phyloP scores from a whole-genome alignment of 2,329 filamentous ascomycete genomes.

The Teratosphaeria pseudoeucalypti region DNA sequence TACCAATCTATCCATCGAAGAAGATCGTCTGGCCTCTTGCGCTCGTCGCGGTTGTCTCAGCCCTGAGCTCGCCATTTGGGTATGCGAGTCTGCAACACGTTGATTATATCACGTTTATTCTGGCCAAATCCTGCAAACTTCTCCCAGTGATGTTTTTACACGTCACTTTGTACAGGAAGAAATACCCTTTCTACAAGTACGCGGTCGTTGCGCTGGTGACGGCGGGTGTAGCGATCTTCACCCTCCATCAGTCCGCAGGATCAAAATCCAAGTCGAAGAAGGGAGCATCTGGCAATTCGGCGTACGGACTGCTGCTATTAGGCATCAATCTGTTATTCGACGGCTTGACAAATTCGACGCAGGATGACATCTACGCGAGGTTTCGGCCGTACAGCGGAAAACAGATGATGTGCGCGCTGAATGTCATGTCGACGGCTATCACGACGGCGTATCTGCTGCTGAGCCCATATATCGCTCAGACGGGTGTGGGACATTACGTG shows the following conservation, averaged over 20 bases:
- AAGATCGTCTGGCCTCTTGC: slow-evolving; percentile 67
- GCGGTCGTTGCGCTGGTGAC: slow-evolving; percentile 85
- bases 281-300: slow-evolving; percentile 43
- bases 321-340: slow-evolving; percentile 89
- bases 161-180: slow-evolving; percentile 77
- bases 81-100: slow-evolving; percentile 88
- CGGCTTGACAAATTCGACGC: slow-evolving; percentile 89
- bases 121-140: slow-evolving; percentile 96
- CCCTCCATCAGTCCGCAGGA: slow-evolving; percentile 54
- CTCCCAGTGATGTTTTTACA: slow-evolving; percentile 98
- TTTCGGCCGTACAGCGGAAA: slow-evolving; percentile 78
- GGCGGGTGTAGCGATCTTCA: slow-evolving; percentile 86
- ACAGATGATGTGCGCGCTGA: slow-evolving; percentile 99
- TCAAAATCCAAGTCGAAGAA: slow-evolving; percentile 29
- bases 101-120: slow-evolving; percentile 95
- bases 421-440: slow-evolving; percentile 70
- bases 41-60: slow-evolving; percentile 77
- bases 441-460: slow-evolving; percentile 67
- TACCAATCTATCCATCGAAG: slow-evolving; percentile 64
- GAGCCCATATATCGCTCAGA: slow-evolving; percentile 68
- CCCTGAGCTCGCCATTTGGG: slow-evolving; percentile 87
- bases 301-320: slow-evolving; percentile 74
- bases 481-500: slow-evolving; percentile 30
- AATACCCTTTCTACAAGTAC: slow-evolving; percentile 95
- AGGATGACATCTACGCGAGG: slow-evolving; percentile 77